Percentiles rank a stretch among this genome's conserved stretches.
Evolutionary conservation across 371 early-diverging fungal species (phyloP).

Genomic region (Mycotypha africana): DNA sequence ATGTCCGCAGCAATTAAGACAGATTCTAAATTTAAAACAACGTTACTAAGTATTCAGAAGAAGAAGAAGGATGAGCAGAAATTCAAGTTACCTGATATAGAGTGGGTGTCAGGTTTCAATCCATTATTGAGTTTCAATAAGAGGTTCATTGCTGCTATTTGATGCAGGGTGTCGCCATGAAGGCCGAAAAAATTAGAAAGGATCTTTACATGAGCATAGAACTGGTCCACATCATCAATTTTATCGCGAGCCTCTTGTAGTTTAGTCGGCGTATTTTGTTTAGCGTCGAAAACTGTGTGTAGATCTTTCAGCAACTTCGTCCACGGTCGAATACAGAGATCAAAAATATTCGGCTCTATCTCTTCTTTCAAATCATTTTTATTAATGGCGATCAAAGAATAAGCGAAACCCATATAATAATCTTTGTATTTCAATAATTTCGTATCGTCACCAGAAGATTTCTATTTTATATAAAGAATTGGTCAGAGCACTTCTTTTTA

Average conservation of each 20-base stretch:
- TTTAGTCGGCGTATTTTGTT: too few relatives aligned
- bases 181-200: conserved; percentile 47
- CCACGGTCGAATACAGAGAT: too few relatives aligned
- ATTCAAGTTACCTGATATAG: too few relatives aligned
- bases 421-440: conserved; percentile 38
- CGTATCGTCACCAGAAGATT: conserved; percentile 35
- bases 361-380: conserved; percentile 20
- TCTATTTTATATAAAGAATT: conserved; percentile 6
- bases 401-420: conserved; percentile 53
- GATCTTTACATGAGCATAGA: conserved; percentile 40
- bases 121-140: conserved; percentile 45
- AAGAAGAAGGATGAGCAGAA: too few relatives aligned
- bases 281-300: too few relatives aligned
- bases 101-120: too few relatives aligned
- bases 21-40: conserved; percentile 42
- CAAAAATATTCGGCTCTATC: too few relatives aligned
- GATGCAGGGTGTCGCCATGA: conserved; percentile 33
- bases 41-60: too few relatives aligned
- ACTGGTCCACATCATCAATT: conserved; percentile 33
- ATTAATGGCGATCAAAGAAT: conserved; percentile 55
- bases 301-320: too few relatives aligned
- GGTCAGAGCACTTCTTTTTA: too few relatives aligned
- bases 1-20: conserved; percentile 47
- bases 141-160: conserved; percentile 38
- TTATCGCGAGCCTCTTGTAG: conserved; percentile 10